Evolutionary conservation across 345 rosid species (phyloP), one percentile per base, ranked within the genome.

Genomic region (Heritiera fomes): DNA sequence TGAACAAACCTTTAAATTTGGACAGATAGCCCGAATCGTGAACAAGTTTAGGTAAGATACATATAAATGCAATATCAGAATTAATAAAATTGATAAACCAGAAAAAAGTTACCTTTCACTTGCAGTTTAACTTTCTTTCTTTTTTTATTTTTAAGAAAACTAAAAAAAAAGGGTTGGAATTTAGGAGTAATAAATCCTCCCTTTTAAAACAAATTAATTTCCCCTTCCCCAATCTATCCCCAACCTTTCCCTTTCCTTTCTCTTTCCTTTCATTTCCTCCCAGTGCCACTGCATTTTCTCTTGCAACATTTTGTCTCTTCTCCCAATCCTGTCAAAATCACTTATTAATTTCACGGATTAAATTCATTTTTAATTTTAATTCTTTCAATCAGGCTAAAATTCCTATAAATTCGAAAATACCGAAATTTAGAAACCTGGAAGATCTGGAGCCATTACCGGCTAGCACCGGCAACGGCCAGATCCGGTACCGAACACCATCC

Each of bases 401-500:
- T 32, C 79, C 20, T 64, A 49, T 76, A 76, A 76, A 76, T 71
- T 80, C 82, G 46, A 32, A 34, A 77, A 45, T 71, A 6, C 13
- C 87, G 73, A 83, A 85, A 75, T 82, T 74, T 17, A 28, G 73
- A 45, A 45, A 75, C 8, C 74, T 67, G 72, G 80, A 83, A 65
- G 86, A 89, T 88, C 98, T 96, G 97, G 97, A 95, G 86, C 85
- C 97, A 77, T 80, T 80, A 69, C 91, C 55, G 85, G 71, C 92
- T 83, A 56, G 91, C 45, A 28, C 77, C 86, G 84, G 84, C 41
- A 91, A 89, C 92, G 98, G 97, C 80, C 92, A 91, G 93, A 92
- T 96, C 89, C 97, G 99, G 20, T 92, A 91, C 89, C 90, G 97
- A 74, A 82, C 98, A 59, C 95, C 91, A 28, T 88, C 97, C 81